Conservation (phyloP, 2,329 filamentous ascomycete genomes). For the Cadophora sp. region DNA sequence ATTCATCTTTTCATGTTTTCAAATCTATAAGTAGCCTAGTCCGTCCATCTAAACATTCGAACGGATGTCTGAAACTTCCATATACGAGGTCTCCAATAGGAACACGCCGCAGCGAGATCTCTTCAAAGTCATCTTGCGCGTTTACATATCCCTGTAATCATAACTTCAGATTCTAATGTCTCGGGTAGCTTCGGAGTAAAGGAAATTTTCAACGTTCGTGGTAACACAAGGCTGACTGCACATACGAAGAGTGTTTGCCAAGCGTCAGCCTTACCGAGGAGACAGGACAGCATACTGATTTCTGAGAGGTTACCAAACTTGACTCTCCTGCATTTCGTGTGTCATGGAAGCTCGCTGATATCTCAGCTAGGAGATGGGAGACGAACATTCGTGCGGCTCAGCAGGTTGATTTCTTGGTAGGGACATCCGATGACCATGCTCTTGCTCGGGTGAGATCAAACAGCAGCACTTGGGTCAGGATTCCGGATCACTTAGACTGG, state of each 20-base stretch:
- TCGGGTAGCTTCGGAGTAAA: background rate
- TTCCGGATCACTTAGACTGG: background rate
- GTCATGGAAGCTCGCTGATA: background rate
- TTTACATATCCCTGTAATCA: background rate
- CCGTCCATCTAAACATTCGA: too few species aligned
- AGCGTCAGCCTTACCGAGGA: background rate
- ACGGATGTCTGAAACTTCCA: background rate
- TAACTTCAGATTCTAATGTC: background rate
- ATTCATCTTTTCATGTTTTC: background rate
- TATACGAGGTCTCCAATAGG: background rate
- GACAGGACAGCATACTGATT: background rate
- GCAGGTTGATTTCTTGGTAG: background rate
- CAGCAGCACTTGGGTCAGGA: background rate
- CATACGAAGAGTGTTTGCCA: background rate
- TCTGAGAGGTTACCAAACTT: background rate
- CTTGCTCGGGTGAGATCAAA: background rate
- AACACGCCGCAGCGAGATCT: too few species aligned
- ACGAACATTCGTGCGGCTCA: background rate
- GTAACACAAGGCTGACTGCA: background rate
- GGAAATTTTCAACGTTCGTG: background rate
- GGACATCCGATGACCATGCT: background rate
- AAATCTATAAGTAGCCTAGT: too few species aligned
- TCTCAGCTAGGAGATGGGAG: background rate
- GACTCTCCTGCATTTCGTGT: background rate
- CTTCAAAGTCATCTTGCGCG: background rate